These are phyloP conservation scores for Prunus padus DNA, from an alignment of 306 rosid species.

Conservation along the genomic window DNA sequence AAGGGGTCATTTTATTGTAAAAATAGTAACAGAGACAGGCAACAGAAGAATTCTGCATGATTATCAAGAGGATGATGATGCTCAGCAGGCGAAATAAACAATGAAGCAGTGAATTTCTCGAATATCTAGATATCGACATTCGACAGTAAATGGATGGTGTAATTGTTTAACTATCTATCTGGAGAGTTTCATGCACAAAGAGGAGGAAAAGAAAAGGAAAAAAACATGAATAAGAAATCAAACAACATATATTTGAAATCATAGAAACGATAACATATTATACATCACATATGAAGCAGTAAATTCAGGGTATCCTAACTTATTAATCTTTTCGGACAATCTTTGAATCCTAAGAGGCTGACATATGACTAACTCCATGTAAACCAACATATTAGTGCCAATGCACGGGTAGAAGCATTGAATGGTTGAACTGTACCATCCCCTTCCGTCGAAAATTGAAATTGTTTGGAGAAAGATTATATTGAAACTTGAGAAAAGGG, in stretches of 20 bases:
- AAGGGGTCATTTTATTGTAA: constrained; percentile 46
- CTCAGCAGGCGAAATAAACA: constrained; percentile 49
- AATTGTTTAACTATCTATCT: constrained; percentile 50
- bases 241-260: constrained; percentile 25
- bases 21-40: constrained; percentile 49
- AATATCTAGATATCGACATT: constrained; percentile 40
- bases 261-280: constrained; percentile 5
- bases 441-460: background rate
- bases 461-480: background rate
- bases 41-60: constrained; percentile 54
- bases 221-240: constrained; percentile 52
- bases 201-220: constrained; percentile 27
- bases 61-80: constrained; percentile 54
- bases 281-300: constrained; percentile 7
- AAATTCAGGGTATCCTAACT: background rate
- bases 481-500: background rate
- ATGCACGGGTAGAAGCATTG: background rate
- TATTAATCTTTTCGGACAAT: background rate
- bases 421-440: background rate
- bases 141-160: constrained; percentile 48
- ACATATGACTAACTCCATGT: background rate
- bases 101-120: constrained; percentile 43
- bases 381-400: too few relatives aligned
- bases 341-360: background rate
- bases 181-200: constrained; percentile 43